phyloP scores from a whole-genome alignment of 495 filamentous ascomycete species.

The Daldinia caldariorum region DNA sequence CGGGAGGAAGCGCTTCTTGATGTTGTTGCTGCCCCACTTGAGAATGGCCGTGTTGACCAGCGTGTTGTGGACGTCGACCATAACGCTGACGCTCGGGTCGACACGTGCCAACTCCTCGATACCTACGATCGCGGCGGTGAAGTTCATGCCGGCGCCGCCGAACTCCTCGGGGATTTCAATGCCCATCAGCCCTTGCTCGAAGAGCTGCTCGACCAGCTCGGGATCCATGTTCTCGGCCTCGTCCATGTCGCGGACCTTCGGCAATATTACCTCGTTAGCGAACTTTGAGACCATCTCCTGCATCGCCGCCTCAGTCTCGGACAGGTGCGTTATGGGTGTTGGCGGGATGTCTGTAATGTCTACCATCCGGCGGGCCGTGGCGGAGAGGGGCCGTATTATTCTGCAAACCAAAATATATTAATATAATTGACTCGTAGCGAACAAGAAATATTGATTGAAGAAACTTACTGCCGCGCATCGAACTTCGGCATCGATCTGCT shows the following conservation, averaged over 20 bases:
- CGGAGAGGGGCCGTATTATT: conserved; percentile 70
- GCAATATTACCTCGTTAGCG: conserved; percentile 84
- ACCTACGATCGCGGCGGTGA: conserved; percentile 92
- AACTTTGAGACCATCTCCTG: conserved; percentile 90
- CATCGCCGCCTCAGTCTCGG: conserved; percentile 90
- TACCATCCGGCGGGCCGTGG: conserved; percentile 67
- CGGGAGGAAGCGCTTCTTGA: conserved; percentile 87
- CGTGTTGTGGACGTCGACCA: conserved; percentile 97
- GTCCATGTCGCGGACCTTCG: conserved; percentile 97
- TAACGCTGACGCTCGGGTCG: conserved; percentile 92
- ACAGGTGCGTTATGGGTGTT: conserved; percentile 92
- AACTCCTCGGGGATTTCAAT: conserved; percentile 98
- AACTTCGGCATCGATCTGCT: conserved; percentile 45
- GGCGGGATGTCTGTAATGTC: conserved; percentile 79
- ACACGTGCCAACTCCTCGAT: conserved; percentile 97
- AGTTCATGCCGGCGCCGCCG: conserved; percentile 98
- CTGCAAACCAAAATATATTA: conserved; percentile 19
- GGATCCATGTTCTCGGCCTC: conserved; percentile 96
- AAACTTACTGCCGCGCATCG: conserved; percentile 57
- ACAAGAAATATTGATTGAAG: background rate
- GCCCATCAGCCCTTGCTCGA: conserved; percentile 98
- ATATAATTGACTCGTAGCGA: conserved; percentile 5
- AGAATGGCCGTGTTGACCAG: conserved; percentile 93
- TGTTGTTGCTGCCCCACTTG: conserved; percentile 78
- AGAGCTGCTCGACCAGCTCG: conserved; percentile 85